A percentile compares a stretch with the other conserved stretches of the same genome.
phyloP scores from a whole-genome alignment of 805 yeast genomes.

The Priceomyces melissophilus region DNA sequence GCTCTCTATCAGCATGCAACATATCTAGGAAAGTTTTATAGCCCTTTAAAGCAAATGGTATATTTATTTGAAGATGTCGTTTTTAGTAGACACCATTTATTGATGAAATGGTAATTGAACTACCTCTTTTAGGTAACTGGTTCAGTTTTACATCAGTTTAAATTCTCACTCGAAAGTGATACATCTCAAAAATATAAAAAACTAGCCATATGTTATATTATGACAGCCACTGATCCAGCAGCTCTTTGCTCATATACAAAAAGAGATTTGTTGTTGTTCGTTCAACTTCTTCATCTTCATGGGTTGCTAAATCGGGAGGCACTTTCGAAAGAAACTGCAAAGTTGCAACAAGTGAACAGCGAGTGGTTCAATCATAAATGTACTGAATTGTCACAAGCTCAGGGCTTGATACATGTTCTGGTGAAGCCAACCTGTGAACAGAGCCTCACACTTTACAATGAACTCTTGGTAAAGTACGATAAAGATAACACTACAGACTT shows the following conservation, averaged over 20 bases:
- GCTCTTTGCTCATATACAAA: conserved; percentile 11
- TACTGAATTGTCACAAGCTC: conserved; percentile 19
- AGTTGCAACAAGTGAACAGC: conserved; percentile 19
- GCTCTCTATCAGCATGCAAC: conserved; percentile 6
- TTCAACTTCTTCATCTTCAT: conserved; percentile 36
- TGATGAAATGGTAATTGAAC: conserved; percentile 5
- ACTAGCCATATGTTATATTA: background rate
- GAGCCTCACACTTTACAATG: conserved; percentile 21
- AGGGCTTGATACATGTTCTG: conserved; percentile 12
- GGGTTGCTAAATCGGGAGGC: conserved; percentile 24
- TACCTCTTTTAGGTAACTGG: background rate
- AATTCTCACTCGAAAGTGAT: background rate
- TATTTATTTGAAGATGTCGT: background rate
- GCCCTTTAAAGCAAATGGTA: background rate
- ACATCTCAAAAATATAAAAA: background rate
- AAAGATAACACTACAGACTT: conserved; percentile 35
- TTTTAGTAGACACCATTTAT: background rate
- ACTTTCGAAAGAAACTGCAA: conserved; percentile 10
- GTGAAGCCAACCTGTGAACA: conserved; percentile 17
- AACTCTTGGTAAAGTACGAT: conserved; percentile 22
- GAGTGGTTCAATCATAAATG: conserved; percentile 31
- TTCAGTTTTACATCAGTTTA: background rate
- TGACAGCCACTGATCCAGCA: conserved; percentile 5
- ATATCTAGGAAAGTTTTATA: background rate
- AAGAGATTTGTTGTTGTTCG: conserved; percentile 33